Evolutionary conservation across 2,329 filamentous ascomycete species (phyloP).

Genomic region (Pestalotiopsis sp.): DNA sequence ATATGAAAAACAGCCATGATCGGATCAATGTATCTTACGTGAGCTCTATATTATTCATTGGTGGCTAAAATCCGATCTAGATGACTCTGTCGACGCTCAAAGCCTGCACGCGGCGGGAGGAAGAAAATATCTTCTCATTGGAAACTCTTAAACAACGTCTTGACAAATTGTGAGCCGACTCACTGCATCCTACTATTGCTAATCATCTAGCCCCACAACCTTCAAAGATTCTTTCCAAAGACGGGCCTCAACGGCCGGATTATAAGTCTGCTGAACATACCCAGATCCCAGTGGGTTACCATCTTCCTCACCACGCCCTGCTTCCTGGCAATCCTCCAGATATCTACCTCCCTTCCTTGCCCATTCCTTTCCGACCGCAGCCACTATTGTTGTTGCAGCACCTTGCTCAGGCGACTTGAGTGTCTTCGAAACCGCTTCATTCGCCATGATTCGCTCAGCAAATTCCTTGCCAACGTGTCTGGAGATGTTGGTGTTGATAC

Average conservation of each 20-base stretch:
- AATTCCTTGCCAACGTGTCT: slow-evolving; percentile 18
- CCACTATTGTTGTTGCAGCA: slow-evolving; percentile 47
- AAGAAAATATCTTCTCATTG: too few species aligned
- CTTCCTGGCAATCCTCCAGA: slow-evolving; percentile 8
- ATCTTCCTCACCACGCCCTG: background rate
- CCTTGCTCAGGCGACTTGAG: slow-evolving; percentile 41
- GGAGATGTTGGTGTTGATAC: slow-evolving; percentile 36
- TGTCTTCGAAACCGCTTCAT: background rate
- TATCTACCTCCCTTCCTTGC: slow-evolving; percentile 44
- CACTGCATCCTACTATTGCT: background rate
- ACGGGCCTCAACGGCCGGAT: background rate
- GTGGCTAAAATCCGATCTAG: too few species aligned
- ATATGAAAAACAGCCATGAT: too few species aligned
- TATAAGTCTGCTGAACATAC: slow-evolving; percentile 1
- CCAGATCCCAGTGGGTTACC: background rate
- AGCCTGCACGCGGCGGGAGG: too few species aligned
- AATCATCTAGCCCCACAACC: background rate
- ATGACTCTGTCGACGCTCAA: too few species aligned
- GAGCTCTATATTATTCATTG: too few species aligned
- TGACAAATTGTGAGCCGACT: background rate
- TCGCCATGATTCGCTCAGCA: background rate
- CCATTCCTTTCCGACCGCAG: slow-evolving; percentile 39
- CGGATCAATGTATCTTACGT: too few species aligned
- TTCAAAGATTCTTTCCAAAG: background rate
- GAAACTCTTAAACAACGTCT: too few species aligned